Evolutionary conservation across 2,329 filamentous ascomycete genomes (phyloP), one percentile per base, ranked within the genome.

Genomic region (Cercospora zeina): DNA sequence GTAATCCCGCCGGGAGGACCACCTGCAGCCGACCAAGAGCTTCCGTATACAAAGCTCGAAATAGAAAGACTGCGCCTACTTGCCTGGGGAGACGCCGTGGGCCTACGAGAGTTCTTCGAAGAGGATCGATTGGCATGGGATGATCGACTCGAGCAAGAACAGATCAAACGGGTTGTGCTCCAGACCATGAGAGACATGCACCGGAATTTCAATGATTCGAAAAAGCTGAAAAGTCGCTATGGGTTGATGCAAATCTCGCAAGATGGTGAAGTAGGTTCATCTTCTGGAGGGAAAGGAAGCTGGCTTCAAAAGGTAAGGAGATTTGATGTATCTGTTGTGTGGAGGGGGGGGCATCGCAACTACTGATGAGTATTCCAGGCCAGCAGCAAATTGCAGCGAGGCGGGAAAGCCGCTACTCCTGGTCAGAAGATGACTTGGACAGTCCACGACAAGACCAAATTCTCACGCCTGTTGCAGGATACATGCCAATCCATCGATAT

Each of bases 1-100:
- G 49, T 53, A 3, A 27, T 27, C n/a, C 49, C 31, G 27, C 31
- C 49, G 2, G n/a, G 31, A 53, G 31, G 24, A 6, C 24, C 2
- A 4, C 14, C 24, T 4, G 49, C 24, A 16, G 14, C 49, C 8
- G 49, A 53, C 16, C 14, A 14, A 1, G 49, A 53, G 49, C 30
- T 53, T 13, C 31, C 24, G 10, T 27, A 27, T 1, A 6, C 49
- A 24, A 53, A 53, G 49, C 49, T 53, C 30, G 49, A 53, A 6
- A 21, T 53, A 8, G 49, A 53, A 34, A 31, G 30, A 21, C 4
- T 53, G 14, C 49, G 49, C 9, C 49, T 53, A 10, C 2, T 53
- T 27, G 49, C 49, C 31, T 53, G 49, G 49, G 49, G 27, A 14
- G 49, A 53, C 31, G 49, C 49, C 14, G 49, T 53, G 31, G 49